Conservation (phyloP, 306 rosid genomes). For the Spatholobus suberectus region DNA sequence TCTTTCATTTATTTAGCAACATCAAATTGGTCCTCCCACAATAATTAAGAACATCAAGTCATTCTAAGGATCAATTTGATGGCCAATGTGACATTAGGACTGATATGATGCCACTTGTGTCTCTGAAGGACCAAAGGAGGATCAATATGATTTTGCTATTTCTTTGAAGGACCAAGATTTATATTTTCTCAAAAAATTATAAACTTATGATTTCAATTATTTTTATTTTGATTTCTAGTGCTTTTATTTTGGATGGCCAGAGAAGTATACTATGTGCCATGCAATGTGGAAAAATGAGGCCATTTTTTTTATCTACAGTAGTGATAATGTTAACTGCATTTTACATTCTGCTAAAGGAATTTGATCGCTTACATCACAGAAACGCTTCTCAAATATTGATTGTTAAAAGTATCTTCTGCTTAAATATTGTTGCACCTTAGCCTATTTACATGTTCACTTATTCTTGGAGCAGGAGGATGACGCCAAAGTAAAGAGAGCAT, state of each 20-base stretch:
- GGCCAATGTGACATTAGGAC: slow-evolving; percentile 14
- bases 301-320: not conserved
- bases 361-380: not conserved
- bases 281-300: slow-evolving; percentile 10
- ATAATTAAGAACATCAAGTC: not conserved
- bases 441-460: slow-evolving; percentile 12
- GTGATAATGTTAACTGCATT: slow-evolving; percentile 16
- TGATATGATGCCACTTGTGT: slow-evolving; percentile 1
- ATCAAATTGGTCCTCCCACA: not conserved
- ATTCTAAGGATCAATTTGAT: not conserved
- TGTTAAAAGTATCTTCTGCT: slow-evolving; percentile 1
- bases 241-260: not conserved
- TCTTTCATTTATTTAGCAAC: not conserved
- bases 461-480: slow-evolving; percentile 69
- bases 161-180: not conserved
- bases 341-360: slow-evolving; percentile 17
- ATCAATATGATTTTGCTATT: not conserved
- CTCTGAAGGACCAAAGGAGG: not conserved
- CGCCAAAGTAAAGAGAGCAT: slow-evolving; percentile 72
- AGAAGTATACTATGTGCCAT: not conserved
- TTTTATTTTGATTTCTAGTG: not conserved
- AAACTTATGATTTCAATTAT: slow-evolving; percentile 1
- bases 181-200: not conserved
- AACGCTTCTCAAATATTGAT: not conserved
- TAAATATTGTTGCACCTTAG: not conserved